Conservation (phyloP, 306 rosid genomes). For the Vigna hirtella region DNA sequence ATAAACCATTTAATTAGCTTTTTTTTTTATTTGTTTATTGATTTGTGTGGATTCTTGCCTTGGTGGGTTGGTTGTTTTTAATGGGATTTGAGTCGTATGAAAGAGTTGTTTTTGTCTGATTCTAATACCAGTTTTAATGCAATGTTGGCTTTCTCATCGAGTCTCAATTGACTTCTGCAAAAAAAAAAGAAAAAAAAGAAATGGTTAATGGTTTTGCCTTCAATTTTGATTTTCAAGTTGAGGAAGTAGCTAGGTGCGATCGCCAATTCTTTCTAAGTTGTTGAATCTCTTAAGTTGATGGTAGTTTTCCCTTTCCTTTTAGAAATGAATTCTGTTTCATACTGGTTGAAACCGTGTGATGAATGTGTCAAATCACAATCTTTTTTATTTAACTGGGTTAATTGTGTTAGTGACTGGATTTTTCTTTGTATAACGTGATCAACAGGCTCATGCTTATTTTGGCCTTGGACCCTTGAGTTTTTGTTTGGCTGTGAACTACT, state of each 20-base stretch:
- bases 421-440: constrained; percentile 47
- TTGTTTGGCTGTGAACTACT: constrained; percentile 83
- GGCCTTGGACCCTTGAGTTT: constrained; percentile 76
- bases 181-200: too few species aligned
- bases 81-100: constrained; percentile 20
- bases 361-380: not conserved
- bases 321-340: not conserved
- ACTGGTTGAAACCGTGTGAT: constrained; percentile 32
- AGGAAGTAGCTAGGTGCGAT: constrained; percentile 6
- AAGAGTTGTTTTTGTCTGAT: constrained; percentile 12
- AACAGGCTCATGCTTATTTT: constrained; percentile 76
- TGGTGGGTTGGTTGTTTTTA: constrained; percentile 20
- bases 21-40: not conserved
- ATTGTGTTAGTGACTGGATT: constrained; percentile 43
- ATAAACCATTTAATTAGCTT: not conserved
- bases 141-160: constrained; percentile 13
- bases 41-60: constrained; percentile 29
- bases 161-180: constrained; percentile 36
- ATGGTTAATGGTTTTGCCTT: not conserved
- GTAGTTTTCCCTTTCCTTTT: constrained; percentile 25
- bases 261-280: constrained; percentile 27
- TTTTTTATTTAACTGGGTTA: constrained; percentile 36
- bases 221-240: not conserved
- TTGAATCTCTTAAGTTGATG: constrained; percentile 26
- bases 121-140: not conserved